These are phyloP conservation scores for Pythium myriotylum DNA, from an alignment of 352 stramenopile genomes.

Conservation along the genomic window DNA sequence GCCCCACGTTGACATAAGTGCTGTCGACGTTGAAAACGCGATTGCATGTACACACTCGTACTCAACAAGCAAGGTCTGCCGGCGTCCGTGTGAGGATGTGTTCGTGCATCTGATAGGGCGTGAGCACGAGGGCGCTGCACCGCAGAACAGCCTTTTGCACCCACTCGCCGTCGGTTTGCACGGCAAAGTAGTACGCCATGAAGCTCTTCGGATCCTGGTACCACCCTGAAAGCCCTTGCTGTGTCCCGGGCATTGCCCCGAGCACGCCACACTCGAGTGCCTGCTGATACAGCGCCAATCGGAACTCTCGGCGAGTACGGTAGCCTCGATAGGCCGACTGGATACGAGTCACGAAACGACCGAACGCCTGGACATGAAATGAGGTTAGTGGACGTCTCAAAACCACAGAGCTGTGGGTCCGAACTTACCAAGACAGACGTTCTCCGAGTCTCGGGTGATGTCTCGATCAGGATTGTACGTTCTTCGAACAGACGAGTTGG, in stretches of 20 bases:
- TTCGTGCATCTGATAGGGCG: conserved; percentile 62
- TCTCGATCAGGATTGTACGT: conserved; percentile 10
- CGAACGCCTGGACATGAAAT: conserved; percentile 12
- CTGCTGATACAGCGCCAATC: conserved; percentile 65
- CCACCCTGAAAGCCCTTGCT: conserved; percentile 66
- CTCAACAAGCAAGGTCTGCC: conserved; percentile 1
- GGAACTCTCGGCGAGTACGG: conserved; percentile 50
- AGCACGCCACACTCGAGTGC: conserved; percentile 64
- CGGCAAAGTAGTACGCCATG: conserved; percentile 77
- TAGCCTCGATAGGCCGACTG: conserved; percentile 65
- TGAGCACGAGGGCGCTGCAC: conserved; percentile 63
- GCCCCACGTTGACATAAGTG: no score
- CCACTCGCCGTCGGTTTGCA: conserved; percentile 61
- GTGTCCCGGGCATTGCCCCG: conserved; percentile 68
- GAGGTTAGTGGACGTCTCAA: background rate
- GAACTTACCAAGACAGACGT: conserved; percentile 9
- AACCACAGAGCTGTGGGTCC: no score
- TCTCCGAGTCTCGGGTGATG: background rate
- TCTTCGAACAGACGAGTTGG: background rate
- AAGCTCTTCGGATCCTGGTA: conserved; percentile 78
- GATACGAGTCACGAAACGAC: conserved; percentile 38
- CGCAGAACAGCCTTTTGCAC: conserved; percentile 59
- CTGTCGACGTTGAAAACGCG: no score
- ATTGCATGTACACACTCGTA: no score
- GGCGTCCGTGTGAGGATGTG: conserved; percentile 45